Conservation (phyloP, 306 rosid species). For the Gastrolobium villosum region DNA sequence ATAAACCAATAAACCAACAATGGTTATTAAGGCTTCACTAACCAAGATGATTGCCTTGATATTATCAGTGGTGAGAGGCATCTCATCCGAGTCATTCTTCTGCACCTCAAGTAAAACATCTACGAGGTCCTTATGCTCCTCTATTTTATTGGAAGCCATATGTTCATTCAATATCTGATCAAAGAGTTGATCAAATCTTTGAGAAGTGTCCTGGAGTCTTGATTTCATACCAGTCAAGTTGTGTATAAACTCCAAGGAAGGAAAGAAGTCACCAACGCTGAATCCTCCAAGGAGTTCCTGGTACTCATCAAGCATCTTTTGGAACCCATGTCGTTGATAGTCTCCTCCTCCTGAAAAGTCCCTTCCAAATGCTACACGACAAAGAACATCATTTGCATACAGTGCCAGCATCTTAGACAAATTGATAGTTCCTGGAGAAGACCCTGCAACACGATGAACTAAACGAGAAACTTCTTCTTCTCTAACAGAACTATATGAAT, state of each 20-base stretch:
- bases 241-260: constrained; percentile 71
- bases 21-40: constrained; percentile 38
- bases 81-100: constrained; percentile 48
- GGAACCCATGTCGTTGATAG: constrained; percentile 60
- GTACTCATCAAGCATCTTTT: constrained; percentile 68
- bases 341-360: constrained; percentile 68
- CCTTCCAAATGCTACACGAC: constrained; percentile 67
- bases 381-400: constrained; percentile 68
- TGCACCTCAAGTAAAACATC: constrained; percentile 71
- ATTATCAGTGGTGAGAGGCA: constrained; percentile 70
- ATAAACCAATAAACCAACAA: neutral
- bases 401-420: constrained; percentile 58
- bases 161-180: constrained; percentile 72
- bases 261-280: constrained; percentile 77
- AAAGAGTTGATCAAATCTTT: constrained; percentile 61
- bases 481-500: constrained; percentile 54
- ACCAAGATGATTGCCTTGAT: constrained; percentile 78
- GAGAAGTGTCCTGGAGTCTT: constrained; percentile 57
- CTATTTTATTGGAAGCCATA: constrained; percentile 40
- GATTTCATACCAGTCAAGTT: constrained; percentile 70
- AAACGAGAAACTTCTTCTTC: constrained; percentile 67
- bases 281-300: constrained; percentile 78
- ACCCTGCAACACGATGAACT: constrained; percentile 49
- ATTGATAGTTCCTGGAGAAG: constrained; percentile 54
- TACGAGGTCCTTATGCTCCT: constrained; percentile 67